Percentiles rank a stretch among this genome's conserved stretches.
phyloP scores from a whole-genome alignment of 345 rosid genomes.

The Brassica napus region DNA sequence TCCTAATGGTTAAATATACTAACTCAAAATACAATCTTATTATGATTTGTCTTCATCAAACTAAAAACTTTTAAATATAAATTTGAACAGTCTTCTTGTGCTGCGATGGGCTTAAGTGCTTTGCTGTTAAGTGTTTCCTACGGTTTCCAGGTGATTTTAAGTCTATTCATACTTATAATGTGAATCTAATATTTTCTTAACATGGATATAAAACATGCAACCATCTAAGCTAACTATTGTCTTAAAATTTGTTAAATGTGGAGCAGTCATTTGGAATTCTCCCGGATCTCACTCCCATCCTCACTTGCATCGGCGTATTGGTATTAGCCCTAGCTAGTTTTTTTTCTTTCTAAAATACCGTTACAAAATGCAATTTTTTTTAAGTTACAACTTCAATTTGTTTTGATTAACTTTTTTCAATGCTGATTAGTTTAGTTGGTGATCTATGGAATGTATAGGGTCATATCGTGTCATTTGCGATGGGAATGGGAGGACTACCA shows the following conservation, averaged over 20 bases:
- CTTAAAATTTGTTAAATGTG: not conserved
- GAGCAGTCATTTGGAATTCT: conserved; percentile 39
- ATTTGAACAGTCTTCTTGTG: conserved; percentile 42
- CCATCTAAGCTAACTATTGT: conserved; percentile 13
- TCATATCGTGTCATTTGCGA: conserved; percentile 31
- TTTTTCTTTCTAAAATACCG: no score
- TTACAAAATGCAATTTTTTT: not conserved
- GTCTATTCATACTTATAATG: not conserved
- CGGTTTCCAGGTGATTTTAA: conserved; percentile 43
- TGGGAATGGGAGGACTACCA: conserved; percentile 60
- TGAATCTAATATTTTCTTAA: no score
- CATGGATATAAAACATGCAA: not conserved
- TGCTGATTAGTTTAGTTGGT: not conserved
- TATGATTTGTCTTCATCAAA: not conserved
- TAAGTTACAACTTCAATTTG: not conserved
- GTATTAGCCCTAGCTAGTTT: conserved; percentile 7
- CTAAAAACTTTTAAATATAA: not conserved
- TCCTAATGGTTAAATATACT: conserved; percentile 40
- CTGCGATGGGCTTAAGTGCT: conserved; percentile 41
- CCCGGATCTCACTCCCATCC: conserved; percentile 28
- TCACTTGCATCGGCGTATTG: conserved; percentile 40
- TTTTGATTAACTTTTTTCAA: not conserved
- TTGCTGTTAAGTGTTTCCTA: conserved; percentile 48
- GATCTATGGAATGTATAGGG: conserved; percentile 40
- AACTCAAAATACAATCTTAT: not conserved